A percentile compares a stretch with the other conserved stretches of the same genome.
phyloP scores from a whole-genome alignment of 495 filamentous ascomycete species.

The Pseudotulostoma volvatum region DNA sequence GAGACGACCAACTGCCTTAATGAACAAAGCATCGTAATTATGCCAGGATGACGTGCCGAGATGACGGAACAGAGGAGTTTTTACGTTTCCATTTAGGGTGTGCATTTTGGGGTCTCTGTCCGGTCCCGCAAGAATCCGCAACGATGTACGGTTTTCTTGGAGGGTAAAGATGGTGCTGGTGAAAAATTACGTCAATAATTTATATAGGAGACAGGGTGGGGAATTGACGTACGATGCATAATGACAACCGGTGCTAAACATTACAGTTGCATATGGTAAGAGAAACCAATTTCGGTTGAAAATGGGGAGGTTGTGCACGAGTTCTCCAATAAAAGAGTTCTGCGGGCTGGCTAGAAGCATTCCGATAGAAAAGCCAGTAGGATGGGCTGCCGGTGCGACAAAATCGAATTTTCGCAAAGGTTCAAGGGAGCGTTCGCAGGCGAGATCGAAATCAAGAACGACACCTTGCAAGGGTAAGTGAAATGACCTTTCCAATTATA shows the following conservation, averaged over 20 bases:
- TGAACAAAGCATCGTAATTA: slow-evolving; percentile 16
- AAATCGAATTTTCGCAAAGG: slow-evolving; percentile 25
- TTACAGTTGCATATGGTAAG: slow-evolving; percentile 24
- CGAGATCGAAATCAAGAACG: slow-evolving; percentile 27
- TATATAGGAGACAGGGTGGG: not conserved
- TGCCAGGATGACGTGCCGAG: slow-evolving; percentile 29
- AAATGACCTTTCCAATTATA: not conserved
- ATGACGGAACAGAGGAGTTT: slow-evolving; percentile 25
- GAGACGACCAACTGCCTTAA: not conserved
- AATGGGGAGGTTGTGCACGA: slow-evolving; percentile 16
- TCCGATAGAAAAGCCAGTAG: slow-evolving; percentile 24
- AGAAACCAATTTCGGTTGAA: slow-evolving; percentile 25
- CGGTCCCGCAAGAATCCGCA: slow-evolving; percentile 21
- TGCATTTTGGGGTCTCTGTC: slow-evolving; percentile 12
- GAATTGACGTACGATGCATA: slow-evolving; percentile 18
- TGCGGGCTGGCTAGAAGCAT: slow-evolving; percentile 25
- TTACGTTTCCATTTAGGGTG: slow-evolving; percentile 22
- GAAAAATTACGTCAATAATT: not conserved
- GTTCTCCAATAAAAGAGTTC: slow-evolving; percentile 17
- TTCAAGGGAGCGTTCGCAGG: slow-evolving; percentile 22
- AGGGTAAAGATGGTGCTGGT: slow-evolving; percentile 15
- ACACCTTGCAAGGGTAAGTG: slow-evolving; percentile 7
- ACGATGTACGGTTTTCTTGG: slow-evolving; percentile 11
- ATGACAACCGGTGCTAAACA: slow-evolving; percentile 30
- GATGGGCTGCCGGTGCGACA: slow-evolving; percentile 22